A percentile compares a stretch with the other conserved stretches of the same genome.
These are phyloP conservation scores for Acacia acuminata DNA, from an alignment of 306 rosid genomes.

Conservation along the genomic window DNA sequence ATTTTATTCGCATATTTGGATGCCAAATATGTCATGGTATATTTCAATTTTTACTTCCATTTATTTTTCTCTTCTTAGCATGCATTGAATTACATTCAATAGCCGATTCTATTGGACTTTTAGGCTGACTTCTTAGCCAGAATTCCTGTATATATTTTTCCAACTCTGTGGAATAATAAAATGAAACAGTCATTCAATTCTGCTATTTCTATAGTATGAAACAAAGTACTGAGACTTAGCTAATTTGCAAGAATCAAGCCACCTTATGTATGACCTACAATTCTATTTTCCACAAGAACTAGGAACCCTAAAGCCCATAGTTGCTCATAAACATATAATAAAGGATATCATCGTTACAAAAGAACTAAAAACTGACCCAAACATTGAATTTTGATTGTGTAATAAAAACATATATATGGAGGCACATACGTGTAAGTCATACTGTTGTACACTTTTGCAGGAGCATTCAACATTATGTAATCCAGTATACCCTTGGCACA, in stretches of 20 bases:
- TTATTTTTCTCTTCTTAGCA: background rate
- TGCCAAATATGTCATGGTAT: background rate
- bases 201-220: background rate
- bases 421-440: slow-evolving; percentile 85
- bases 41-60: background rate
- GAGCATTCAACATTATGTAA: slow-evolving; percentile 96
- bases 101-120: background rate
- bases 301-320: background rate
- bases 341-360: background rate
- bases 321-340: background rate
- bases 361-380: slow-evolving; percentile 21
- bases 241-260: background rate
- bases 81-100: background rate
- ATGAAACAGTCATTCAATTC: background rate
- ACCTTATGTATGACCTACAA: background rate
- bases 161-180: background rate
- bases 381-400: slow-evolving; percentile 19
- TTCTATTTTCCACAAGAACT: background rate
- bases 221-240: background rate
- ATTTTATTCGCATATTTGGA: background rate
- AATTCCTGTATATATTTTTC: background rate
- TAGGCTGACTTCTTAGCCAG: background rate
- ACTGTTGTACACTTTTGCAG: slow-evolving; percentile 79
- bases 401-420: slow-evolving; percentile 34
- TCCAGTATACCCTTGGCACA: slow-evolving; percentile 99